Conservation (phyloP, 179 eudicot genomes). For the Beta corolliflora region DNA sequence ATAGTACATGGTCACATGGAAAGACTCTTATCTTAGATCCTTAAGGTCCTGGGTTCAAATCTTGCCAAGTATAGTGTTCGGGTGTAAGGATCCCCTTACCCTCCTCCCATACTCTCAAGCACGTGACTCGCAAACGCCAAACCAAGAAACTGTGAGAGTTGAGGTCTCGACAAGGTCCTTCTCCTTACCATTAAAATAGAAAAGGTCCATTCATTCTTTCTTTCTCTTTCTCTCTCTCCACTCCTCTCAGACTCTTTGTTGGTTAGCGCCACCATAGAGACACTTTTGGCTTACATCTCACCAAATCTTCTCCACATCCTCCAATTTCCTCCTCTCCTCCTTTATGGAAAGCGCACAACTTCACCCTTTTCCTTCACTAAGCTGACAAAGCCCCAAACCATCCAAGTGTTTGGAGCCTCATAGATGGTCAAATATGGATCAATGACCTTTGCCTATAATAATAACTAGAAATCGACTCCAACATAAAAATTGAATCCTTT, state of each 20-base stretch:
- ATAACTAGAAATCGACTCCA: no score
- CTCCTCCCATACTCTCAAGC: no score
- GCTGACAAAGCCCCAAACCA: background rate
- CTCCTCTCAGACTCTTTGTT: background rate
- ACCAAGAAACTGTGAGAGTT: no score
- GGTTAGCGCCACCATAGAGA: background rate
- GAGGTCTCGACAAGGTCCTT: no score
- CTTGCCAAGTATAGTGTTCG: no score
- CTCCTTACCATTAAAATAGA: no score
- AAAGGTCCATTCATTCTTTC: background rate
- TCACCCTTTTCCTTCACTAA: background rate
- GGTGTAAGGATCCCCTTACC: no score
- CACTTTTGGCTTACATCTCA: background rate
- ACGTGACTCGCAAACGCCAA: no score
- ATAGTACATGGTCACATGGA: no score
- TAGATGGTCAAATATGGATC: background rate
- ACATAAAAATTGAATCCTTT: background rate
- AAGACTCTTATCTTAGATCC: no score
- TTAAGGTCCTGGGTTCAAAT: no score
- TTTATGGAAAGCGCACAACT: background rate
- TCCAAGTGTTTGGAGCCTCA: background rate
- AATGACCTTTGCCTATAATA: background rate
- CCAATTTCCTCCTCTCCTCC: background rate
- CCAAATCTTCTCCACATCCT: background rate
- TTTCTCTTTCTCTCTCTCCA: background rate